These are phyloP conservation scores for Artomyces pyxidatus DNA, from an alignment of 768 basidiomycete genomes.

Conservation along the genomic window DNA sequence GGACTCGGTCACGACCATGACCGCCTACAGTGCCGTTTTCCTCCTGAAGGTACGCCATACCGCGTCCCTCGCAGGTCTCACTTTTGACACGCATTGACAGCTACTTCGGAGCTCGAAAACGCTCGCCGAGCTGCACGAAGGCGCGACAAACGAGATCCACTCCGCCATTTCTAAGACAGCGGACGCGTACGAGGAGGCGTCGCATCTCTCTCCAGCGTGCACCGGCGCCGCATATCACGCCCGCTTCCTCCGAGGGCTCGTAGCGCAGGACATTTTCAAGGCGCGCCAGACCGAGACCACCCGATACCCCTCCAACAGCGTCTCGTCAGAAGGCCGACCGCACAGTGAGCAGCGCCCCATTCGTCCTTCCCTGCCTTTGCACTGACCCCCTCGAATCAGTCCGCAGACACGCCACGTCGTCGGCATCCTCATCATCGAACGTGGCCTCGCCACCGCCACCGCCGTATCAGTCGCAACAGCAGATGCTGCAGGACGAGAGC, in stretches of 20 bases:
- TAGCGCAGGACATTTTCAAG: slow-evolving; percentile 55
- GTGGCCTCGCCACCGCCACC: slow-evolving; percentile 2
- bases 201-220: slow-evolving; percentile 48
- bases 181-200: slow-evolving; percentile 71
- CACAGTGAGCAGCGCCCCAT: slow-evolving; percentile 1
- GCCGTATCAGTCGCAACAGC: slow-evolving; percentile 7
- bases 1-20: slow-evolving; percentile 80
- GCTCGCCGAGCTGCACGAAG: slow-evolving; percentile 48
- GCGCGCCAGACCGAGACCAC: slow-evolving; percentile 20
- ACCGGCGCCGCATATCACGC: slow-evolving; percentile 70
- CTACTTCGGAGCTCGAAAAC: slow-evolving; percentile 61
- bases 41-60: slow-evolving; percentile 52
- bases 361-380: neutral
- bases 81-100: slow-evolving; percentile 28
- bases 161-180: slow-evolving; percentile 59
- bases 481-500: slow-evolving; percentile 7
- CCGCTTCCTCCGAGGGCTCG: slow-evolving; percentile 66
- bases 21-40: slow-evolving; percentile 78
- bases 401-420: slow-evolving; percentile 7
- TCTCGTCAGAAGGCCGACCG: slow-evolving; percentile 5
- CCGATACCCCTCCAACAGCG: neutral
- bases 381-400: neutral
- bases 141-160: slow-evolving; percentile 58
- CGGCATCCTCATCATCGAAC: neutral
- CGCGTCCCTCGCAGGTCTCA: neutral